Evolutionary conservation across 176 grass and related monocot species (phyloP).

Genomic region (Neostapfia colusana): DNA sequence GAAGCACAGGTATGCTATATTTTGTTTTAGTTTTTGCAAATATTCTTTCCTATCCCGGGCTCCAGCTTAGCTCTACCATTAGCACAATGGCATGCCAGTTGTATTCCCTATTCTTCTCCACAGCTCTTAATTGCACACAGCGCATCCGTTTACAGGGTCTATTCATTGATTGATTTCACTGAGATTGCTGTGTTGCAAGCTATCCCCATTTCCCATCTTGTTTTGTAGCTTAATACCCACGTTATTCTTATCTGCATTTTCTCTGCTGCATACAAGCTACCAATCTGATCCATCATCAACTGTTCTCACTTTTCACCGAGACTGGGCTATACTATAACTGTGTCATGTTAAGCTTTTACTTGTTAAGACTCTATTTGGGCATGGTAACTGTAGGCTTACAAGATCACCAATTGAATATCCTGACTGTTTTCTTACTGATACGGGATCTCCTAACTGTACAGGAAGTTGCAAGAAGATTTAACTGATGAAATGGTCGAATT

Average conservation of each 20-base stretch:
- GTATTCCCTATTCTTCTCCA: not conserved
- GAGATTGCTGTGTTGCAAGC: not conserved
- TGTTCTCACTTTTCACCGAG: too few relatives aligned
- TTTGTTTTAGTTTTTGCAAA: not conserved
- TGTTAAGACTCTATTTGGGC: not conserved
- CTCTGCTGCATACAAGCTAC: too few relatives aligned
- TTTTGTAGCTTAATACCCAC: too few relatives aligned
- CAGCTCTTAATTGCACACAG: not conserved
- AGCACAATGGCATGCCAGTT: not conserved
- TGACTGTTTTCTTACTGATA: not conserved
- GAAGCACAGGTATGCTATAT: conserved; percentile 70
- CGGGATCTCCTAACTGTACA: conserved; percentile 35
- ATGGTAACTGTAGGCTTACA: not conserved
- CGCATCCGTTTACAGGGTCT: not conserved
- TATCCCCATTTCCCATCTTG: not conserved
- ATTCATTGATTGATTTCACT: not conserved
- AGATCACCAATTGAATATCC: not conserved
- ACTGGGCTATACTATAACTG: too few relatives aligned
- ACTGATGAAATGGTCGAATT: conserved; percentile 91
- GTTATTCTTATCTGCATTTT: too few relatives aligned
- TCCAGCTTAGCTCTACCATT: conserved; percentile 9
- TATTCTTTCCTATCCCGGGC: not conserved
- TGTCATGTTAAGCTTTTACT: not conserved
- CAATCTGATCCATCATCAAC: too few relatives aligned
- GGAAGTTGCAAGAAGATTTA: conserved; percentile 90